These are phyloP conservation scores for Colletotrichum costaricense DNA, from an alignment of 2,329 filamentous ascomycete species.

Conservation along the genomic window DNA sequence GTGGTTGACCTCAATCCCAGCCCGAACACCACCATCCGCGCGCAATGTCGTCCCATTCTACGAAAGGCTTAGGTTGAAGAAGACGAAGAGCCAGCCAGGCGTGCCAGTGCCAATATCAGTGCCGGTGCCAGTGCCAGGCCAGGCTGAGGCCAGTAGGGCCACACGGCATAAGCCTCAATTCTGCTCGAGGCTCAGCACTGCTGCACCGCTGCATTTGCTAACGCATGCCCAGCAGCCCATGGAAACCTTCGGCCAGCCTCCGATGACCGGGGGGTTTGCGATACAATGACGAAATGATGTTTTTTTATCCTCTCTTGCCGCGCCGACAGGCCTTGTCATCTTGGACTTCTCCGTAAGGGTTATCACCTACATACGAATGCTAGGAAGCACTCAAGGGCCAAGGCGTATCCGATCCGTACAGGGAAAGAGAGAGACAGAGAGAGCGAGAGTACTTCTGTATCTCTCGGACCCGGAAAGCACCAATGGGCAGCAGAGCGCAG, in stretches of 20 bases:
- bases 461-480: background rate
- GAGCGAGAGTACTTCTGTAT: background rate
- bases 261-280: conserved; percentile 15
- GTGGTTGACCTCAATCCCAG: background rate
- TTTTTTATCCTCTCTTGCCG: background rate
- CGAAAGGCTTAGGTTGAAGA: background rate
- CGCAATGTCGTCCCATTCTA: background rate
- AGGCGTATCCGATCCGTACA: too few relatives aligned
- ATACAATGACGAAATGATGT: conserved; percentile 21
- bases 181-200: conserved; percentile 12
- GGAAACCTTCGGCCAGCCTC: conserved; percentile 24
- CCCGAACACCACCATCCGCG: background rate
- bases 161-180: background rate
- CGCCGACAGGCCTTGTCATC: background rate
- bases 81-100: too few relatives aligned
- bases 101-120: too few relatives aligned
- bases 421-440: background rate
- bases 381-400: background rate
- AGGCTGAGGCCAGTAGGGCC: background rate
- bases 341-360: background rate
- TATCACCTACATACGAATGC: background rate
- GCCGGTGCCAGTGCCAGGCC: background rate
- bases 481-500: background rate
- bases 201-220: conserved; percentile 3
- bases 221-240: conserved; percentile 12